Conservation (phyloP, 768 basidiomycete genomes). For the Russula griseocarnosa region DNA sequence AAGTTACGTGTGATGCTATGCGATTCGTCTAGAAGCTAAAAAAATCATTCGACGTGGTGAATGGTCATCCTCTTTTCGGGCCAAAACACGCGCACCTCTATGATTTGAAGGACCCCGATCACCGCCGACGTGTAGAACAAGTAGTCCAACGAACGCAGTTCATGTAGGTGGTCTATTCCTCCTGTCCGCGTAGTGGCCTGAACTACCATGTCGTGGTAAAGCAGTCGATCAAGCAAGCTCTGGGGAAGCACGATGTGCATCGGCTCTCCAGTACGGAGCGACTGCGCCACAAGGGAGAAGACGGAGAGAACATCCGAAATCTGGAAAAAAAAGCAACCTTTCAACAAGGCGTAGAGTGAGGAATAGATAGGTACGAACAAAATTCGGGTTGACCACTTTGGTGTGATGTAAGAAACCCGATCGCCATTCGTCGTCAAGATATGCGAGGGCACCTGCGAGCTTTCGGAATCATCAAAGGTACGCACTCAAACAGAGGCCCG, state of each 20-base stretch:
- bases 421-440: conserved; percentile 44
- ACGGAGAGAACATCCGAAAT: conserved; percentile 45
- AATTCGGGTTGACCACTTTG: conserved; percentile 52
- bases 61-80: neutral
- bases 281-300: conserved; percentile 37
- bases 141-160: conserved; percentile 24
- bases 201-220: conserved; percentile 40
- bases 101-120: conserved; percentile 25
- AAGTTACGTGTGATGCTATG: conserved; percentile 25
- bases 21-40: conserved; percentile 23
- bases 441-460: conserved; percentile 42
- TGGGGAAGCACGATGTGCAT: conserved; percentile 42
- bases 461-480: conserved; percentile 23
- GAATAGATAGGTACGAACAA: conserved; percentile 37
- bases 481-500: neutral
- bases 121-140: conserved; percentile 26
- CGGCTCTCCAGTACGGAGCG: conserved; percentile 44
- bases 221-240: conserved; percentile 43
- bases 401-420: conserved; percentile 42
- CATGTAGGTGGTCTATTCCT: conserved; percentile 8
- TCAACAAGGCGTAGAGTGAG: neutral
- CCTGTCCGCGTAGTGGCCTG: neutral
- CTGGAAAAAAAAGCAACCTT: conserved; percentile 26
- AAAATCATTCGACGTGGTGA: neutral
- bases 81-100: conserved; percentile 10